Evolutionary conservation across 1,284 basidiomycete species (phyloP), one percentile per base, ranked within the genome.

Genomic region (Pseudozyma thailandica): DNA sequence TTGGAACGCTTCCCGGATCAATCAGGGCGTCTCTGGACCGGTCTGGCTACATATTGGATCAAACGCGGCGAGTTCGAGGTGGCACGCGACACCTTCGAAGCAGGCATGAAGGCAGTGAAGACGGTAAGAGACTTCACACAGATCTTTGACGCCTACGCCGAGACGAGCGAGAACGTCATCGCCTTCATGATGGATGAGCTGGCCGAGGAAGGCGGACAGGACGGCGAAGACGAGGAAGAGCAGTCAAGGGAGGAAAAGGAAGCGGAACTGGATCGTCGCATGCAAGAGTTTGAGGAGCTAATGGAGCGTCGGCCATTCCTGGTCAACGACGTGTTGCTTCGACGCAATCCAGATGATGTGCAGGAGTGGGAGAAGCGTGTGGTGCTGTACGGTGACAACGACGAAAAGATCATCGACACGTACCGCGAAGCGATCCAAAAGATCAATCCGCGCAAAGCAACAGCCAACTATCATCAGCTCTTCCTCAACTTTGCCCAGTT

Each of bases 341-440:
- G 96, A 56, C 86, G 96, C 74, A 99, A 99, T 85, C 92, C 93
- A 0, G 93, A 98, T 79, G 96, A 99, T 78, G 95, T 98, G 0
- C 94, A 96, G 77, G 96, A 99, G 83, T 99, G 96, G 96, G 95
- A 98, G 85, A 98, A 98, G 85, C 87, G 94, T 10, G 89, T 98
- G n/a, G 93, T 93, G 4, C 84, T 98, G 38, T 94, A 90, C 88
- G 95, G 91, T 13, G 90, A 93, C 49, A 88, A 97, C 76, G 95
- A 98, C 82, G 92, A 91, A 74, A 94, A 94, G 86, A 91, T 97
- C 18, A 91, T 93, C 15, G 90, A 92, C 77, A 98, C 94, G 3
- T 98, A 98, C 83, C 91, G 90, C 39, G 88, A 89, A 76, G 95
- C 96, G 1, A 85, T 98, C 44, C 90, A 92, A 69, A 95, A 92